phyloP scores from a whole-genome alignment of 768 basidiomycete species.

The Pleurotus tuber-regium region DNA sequence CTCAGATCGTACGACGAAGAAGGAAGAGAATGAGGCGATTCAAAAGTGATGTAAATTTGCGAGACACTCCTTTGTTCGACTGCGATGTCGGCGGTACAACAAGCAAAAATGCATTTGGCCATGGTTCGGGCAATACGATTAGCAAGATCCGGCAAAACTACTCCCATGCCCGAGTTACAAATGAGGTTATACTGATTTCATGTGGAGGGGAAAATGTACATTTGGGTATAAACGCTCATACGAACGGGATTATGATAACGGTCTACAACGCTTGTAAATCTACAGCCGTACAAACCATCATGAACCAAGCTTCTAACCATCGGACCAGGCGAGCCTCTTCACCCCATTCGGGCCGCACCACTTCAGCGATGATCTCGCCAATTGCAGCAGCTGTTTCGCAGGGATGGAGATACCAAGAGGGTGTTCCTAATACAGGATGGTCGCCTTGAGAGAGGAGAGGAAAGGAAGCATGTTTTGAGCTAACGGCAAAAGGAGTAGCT shows the following conservation, averaged over 20 bases:
- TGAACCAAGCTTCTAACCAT: conserved; percentile 78
- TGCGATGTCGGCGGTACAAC: not conserved
- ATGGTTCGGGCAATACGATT: no score
- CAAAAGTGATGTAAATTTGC: not conserved
- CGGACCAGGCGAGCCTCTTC: conserved; percentile 32
- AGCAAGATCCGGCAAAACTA: conserved; percentile 21
- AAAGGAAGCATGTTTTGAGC: conserved; percentile 50
- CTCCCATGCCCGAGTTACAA: not conserved
- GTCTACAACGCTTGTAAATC: conserved; percentile 36
- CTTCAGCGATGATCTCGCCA: conserved; percentile 62
- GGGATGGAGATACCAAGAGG: conserved; percentile 87
- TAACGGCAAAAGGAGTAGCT: conserved; percentile 53
- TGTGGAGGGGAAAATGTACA: not conserved
- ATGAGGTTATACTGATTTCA: not conserved
- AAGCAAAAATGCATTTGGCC: no score
- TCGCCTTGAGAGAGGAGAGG: conserved; percentile 86
- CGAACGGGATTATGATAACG: not conserved
- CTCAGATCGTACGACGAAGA: conserved; percentile 40
- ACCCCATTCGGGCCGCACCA: conserved; percentile 26
- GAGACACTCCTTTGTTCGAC: not conserved
- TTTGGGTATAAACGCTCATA: not conserved
- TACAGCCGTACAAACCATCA: conserved; percentile 67
- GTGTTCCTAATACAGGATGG: conserved; percentile 72
- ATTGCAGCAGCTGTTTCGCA: conserved; percentile 73
- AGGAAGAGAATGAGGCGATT: conserved; percentile 10